A percentile compares a stretch with the other conserved stretches of the same genome.
Conservation (phyloP, 2,329 filamentous ascomycete genomes). For the Monilinia laxa region DNA sequence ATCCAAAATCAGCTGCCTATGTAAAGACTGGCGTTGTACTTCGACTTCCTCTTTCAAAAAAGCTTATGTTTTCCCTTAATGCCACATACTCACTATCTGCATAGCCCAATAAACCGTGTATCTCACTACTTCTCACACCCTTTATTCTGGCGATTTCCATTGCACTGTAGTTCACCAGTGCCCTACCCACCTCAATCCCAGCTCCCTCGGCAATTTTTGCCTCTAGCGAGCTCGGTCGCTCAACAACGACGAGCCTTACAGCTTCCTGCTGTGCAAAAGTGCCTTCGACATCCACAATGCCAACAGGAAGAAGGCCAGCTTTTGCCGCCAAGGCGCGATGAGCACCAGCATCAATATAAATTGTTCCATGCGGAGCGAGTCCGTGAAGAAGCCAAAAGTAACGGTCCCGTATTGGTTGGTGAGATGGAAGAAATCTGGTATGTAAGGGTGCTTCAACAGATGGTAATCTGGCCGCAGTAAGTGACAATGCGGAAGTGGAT, state of each 20-base stretch:
- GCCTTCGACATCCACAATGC: constrained; percentile 87
- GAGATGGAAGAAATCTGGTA: constrained; percentile 86
- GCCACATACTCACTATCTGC: constrained; percentile 94
- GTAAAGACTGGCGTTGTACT: constrained; percentile 24
- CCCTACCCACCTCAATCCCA: constrained; percentile 76
- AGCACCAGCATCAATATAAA: constrained; percentile 92
- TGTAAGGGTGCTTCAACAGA: constrained; percentile 63
- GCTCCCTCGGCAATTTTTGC: constrained; percentile 51
- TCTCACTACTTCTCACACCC: constrained; percentile 79
- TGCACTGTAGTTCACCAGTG: constrained; percentile 90
- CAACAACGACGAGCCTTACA: constrained; percentile 80
- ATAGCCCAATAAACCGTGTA: constrained; percentile 78
- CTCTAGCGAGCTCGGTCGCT: constrained; percentile 46
- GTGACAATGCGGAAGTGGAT: constrained; percentile 24
- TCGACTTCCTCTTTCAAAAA: constrained; percentile 45
- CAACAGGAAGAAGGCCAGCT: constrained; percentile 83
- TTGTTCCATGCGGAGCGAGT: constrained; percentile 80
- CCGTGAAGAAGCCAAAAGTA: constrained; percentile 98
- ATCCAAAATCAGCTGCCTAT: neutral
- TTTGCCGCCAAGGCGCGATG: constrained; percentile 77
- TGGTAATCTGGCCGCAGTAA: constrained; percentile 26
- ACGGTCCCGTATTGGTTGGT: constrained; percentile 82
- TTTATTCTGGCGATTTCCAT: constrained; percentile 81
- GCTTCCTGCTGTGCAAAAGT: constrained; percentile 90
- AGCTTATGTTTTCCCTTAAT: constrained; percentile 80